Percentiles rank a stretch among this genome's conserved stretches.
Evolutionary conservation across 345 rosid species (phyloP).

Genomic region (Ceriops tagal): DNA sequence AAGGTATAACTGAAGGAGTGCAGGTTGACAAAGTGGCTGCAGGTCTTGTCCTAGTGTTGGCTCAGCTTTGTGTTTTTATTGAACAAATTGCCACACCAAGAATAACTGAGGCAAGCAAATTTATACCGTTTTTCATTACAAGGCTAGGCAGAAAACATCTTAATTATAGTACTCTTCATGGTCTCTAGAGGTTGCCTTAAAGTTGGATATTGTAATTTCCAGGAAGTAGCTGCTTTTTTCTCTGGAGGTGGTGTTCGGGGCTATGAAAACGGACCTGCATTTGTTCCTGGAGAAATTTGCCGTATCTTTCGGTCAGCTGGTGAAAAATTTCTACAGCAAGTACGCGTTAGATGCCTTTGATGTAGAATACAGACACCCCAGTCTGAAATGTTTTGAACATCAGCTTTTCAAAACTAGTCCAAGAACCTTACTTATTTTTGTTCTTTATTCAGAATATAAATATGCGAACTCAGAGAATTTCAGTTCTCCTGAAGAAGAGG

Average conservation of each 20-base stretch:
- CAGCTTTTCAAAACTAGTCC: slow-evolving; percentile 7
- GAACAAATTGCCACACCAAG: slow-evolving; percentile 85
- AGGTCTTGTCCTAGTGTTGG: slow-evolving; percentile 80
- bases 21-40: slow-evolving; percentile 54
- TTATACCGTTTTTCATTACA: slow-evolving; percentile 5
- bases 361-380: background rate
- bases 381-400: background rate
- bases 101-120: slow-evolving; percentile 76
- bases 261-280: slow-evolving; percentile 68
- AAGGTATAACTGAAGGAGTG: slow-evolving; percentile 44
- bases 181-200: slow-evolving; percentile 10
- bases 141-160: slow-evolving; percentile 2
- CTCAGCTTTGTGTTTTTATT: slow-evolving; percentile 77
- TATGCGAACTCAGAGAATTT: slow-evolving; percentile 76
- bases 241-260: slow-evolving; percentile 66
- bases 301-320: slow-evolving; percentile 70
- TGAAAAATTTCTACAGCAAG: slow-evolving; percentile 85
- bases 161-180: slow-evolving; percentile 5
- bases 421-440: slow-evolving; percentile 15
- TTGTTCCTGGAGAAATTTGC: slow-evolving; percentile 88
- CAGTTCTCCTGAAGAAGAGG: slow-evolving; percentile 83
- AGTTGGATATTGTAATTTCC: slow-evolving; percentile 20
- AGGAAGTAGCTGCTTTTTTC: slow-evolving; percentile 88
- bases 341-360: slow-evolving; percentile 33
- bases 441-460: slow-evolving; percentile 59